Evolutionary conservation across 768 basidiomycete genomes (phyloP), one percentile per base, ranked within the genome.

Genomic region (Multifurca ochricompacta): DNA sequence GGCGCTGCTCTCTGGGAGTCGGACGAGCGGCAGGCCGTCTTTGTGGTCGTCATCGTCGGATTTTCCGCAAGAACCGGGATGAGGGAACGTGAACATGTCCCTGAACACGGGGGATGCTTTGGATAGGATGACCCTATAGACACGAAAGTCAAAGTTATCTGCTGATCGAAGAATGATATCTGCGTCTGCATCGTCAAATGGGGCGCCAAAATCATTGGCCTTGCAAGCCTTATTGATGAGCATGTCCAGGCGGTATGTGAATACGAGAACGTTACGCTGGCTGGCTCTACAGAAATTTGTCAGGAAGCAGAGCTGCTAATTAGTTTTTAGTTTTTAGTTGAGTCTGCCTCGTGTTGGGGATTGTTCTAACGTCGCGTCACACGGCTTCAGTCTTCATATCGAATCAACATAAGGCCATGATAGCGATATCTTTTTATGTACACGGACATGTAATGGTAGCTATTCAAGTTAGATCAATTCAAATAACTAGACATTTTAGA

Each of bases 111-210:
- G 50, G n/a, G 59, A 60, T 6, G 55, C 56, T 37, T 57, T 57
- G 18, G 39, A 48, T 4, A 63, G 19, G 34, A 63, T 48, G 27
- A 53, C 30, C 23, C 42, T 49, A 34, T 63, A 53, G 16, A 59
- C 55, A 13, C 19, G 51, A 30, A 59, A 63, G 21, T 54, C 41
- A n/a, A 57, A 21, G 31, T 42, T 30, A 31, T 63, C 62, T 2
- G 28, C 23, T 3, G 62, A 63, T 8, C 51, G 55, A 6, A 63
- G 30, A 44, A 58, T 36, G 44, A 54, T 34, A 46, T 63, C 60
- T 25, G 51, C 56, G 35, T 58, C 56, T 11, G 51, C 32, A 8
- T 58, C 56, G 39, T 48, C 44, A 23, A 53, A 58, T 13, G 56
- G 56, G 21, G 49, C 28, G 18, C 49, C 49, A 30, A 39, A 50